These are phyloP conservation scores for Pseudocercospora cruenta DNA, from an alignment of 2,329 filamentous ascomycete species.

Conservation along the genomic window DNA sequence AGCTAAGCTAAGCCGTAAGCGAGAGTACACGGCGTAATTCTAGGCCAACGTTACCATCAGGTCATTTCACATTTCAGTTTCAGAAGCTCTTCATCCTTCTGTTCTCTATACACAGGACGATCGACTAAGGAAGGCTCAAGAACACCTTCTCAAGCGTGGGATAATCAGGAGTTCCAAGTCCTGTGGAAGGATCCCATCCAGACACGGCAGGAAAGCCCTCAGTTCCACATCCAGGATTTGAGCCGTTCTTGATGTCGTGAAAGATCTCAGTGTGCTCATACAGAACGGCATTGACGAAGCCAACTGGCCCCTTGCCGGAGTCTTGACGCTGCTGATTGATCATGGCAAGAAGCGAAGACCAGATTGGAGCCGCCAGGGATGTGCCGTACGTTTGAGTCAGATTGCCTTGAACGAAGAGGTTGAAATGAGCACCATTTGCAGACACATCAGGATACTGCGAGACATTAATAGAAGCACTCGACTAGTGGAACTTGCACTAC, in stretches of 20 bases:
- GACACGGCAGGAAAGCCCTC: constrained; percentile 31
- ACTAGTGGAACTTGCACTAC: constrained; percentile 43
- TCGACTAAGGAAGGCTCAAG: constrained; percentile 11
- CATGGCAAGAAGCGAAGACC: constrained; percentile 53
- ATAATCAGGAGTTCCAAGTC: constrained; percentile 36
- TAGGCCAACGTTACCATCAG: not conserved
- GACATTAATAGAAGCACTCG: constrained; percentile 35
- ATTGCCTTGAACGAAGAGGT: constrained; percentile 48
- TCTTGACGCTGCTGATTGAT: constrained; percentile 46
- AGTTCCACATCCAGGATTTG: constrained; percentile 46
- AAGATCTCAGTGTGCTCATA: constrained; percentile 49
- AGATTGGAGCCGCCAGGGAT: constrained; percentile 54
- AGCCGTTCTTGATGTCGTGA: constrained; percentile 46
- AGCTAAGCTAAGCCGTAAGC: not conserved
- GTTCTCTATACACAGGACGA: not conserved
- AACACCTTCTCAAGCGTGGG: constrained; percentile 20
- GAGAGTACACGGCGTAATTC: not conserved
- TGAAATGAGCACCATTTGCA: constrained; percentile 39
- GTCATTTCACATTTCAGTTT: not conserved
- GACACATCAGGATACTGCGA: constrained; percentile 40
- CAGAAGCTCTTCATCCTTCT: not conserved
- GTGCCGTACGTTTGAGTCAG: constrained; percentile 55
- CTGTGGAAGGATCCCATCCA: constrained; percentile 38
- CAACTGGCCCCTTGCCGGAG: constrained; percentile 44
- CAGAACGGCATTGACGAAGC: constrained; percentile 37